A percentile compares a stretch with the other conserved stretches of the same genome.
phyloP scores from a whole-genome alignment of 2,329 filamentous ascomycete genomes.

The Teratosphaeria zuluensis region DNA sequence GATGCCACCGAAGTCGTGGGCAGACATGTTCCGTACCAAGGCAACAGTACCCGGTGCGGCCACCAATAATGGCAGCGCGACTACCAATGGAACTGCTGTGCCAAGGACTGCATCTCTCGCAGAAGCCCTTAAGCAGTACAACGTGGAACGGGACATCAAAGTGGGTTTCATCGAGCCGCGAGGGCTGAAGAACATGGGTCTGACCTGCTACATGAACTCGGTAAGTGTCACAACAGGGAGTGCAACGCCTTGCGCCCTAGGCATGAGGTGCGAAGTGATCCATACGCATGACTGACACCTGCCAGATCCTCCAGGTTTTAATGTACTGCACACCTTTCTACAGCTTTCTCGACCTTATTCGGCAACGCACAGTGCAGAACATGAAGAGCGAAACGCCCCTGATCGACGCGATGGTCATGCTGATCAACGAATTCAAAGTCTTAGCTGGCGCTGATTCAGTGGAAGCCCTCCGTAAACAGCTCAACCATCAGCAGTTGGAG shows the following conservation, averaged over 20 bases:
- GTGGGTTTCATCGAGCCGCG: slow-evolving; percentile 82
- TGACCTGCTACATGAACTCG: slow-evolving; percentile 99
- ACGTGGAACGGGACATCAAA: slow-evolving; percentile 54
- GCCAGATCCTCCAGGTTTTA: slow-evolving; percentile 83
- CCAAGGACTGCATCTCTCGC: slow-evolving; percentile 47
- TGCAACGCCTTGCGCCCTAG: background rate
- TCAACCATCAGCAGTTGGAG: slow-evolving; percentile 78
- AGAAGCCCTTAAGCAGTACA: slow-evolving; percentile 67
- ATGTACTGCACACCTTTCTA: slow-evolving; percentile 93
- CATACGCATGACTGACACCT: background rate
- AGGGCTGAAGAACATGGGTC: slow-evolving; percentile 90
- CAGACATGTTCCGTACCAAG: slow-evolving; percentile 49
- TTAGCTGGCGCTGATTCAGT: slow-evolving; percentile 68
- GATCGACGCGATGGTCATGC: slow-evolving; percentile 94
- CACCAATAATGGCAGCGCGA: slow-evolving; percentile 3
- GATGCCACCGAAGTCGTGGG: slow-evolving; percentile 50
- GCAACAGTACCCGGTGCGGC: slow-evolving; percentile 20
- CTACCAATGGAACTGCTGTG: slow-evolving; percentile 30
- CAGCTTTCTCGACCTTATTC: slow-evolving; percentile 79
- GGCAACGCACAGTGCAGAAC: slow-evolving; percentile 73
- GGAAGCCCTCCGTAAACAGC: slow-evolving; percentile 60
- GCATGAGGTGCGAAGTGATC: background rate
- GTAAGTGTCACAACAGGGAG: slow-evolving; percentile 45
- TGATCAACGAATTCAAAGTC: slow-evolving; percentile 82
- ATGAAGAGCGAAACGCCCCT: slow-evolving; percentile 94